Conservation (phyloP, 345 rosid species). For the Arabidopsis suecica region DNA sequence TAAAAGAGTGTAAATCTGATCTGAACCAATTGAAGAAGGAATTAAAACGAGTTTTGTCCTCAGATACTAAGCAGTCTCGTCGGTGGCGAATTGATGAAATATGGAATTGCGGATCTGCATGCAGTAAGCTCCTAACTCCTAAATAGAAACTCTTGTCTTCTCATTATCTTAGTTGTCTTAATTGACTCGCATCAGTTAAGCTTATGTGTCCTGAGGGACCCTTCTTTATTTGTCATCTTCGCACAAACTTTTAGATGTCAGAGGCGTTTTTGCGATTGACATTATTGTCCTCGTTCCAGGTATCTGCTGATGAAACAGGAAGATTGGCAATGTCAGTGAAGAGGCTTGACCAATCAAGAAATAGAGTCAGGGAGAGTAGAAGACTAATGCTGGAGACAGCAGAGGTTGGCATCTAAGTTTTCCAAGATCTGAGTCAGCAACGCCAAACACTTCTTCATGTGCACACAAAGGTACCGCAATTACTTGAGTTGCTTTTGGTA, state of each 20-base stretch:
- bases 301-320: constrained; percentile 77
- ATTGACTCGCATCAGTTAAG: neutral
- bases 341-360: constrained; percentile 41
- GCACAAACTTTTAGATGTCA: neutral
- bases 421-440: constrained; percentile 90
- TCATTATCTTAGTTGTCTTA: neutral
- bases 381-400: constrained; percentile 88
- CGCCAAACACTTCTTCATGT: constrained; percentile 86
- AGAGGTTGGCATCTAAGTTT: constrained; percentile 82
- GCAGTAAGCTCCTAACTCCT: constrained; percentile 45
- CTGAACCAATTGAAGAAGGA: constrained; percentile 45
- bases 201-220: neutral
- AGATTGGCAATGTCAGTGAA: constrained; percentile 79
- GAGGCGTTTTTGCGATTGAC: neutral
- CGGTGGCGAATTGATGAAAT: constrained; percentile 69
- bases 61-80: constrained; percentile 56
- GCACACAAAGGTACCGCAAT: constrained; percentile 60
- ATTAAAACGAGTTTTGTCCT: constrained; percentile 60
- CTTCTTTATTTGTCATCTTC: neutral
- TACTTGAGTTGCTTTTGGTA: neutral
- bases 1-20: constrained; percentile 87
- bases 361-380: constrained; percentile 86
- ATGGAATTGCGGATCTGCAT: constrained; percentile 59
- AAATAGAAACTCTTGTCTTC: neutral
- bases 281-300: constrained; percentile 44